Base-by-base conservation (phyloP, 495 filamentous ascomycete genomes). In the Aspergillus nidulans region DNA sequence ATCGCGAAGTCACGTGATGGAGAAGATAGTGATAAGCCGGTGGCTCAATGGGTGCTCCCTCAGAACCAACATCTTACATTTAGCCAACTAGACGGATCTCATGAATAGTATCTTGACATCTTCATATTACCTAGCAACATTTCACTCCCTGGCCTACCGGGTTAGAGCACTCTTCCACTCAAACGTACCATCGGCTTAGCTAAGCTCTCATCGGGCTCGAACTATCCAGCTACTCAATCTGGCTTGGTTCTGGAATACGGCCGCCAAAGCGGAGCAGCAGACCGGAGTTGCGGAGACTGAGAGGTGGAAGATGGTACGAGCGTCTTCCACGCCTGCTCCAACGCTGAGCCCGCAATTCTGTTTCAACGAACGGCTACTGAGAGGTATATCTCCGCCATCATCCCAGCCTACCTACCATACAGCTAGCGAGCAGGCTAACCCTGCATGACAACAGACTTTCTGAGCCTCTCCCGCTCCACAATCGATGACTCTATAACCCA, bases 401-500 rank as follows among this genome's bases (percentile, higher is more conserved):
- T 19, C 19, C 39, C 6, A 36, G 32, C 13, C 12, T 8, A 5
- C 3, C 3, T 36, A 36, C 32, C 6, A 36, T 15, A 6, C 28
- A 32, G 19, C 26, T 24, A 26, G 32, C 21, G 16, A 15, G n/a
- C 10, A 23, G 20, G 21, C 40, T 28, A 25, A 26, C 16, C 9
- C n/a, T n/a, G n/a, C n/a, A n/a, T 26, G 4, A 57, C 4, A 12
- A 24, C 62, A 98, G 94, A 96, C 65, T 98, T 98, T 71, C 82
- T 98, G n/a, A 87, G 89, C 19, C 58, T 95, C 54, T 97, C 94
- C 6, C 83, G 94, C 52, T 78, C 81, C 52, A 81, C 88, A 21
- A 88, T 96, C 59, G 94, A 98, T 66, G 94, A 98, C 66, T 88
- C 88, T 15, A 96, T 98, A 60, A 84, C 84, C 1, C 92, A 96